Conservation (phyloP, 805 yeast genomes). For the Kazachstania africana region DNA sequence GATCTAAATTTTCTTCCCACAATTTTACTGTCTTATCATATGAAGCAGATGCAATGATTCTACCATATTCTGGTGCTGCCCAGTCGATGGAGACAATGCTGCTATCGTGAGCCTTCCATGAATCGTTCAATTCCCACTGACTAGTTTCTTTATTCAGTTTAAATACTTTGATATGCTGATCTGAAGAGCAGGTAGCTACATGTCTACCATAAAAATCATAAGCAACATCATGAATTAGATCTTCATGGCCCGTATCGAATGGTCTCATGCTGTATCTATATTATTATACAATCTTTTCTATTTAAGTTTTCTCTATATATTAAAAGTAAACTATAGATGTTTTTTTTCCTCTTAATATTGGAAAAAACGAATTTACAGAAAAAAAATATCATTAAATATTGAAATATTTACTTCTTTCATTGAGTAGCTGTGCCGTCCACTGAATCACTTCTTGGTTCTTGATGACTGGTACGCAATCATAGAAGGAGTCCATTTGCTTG, state of each 20-base stretch:
- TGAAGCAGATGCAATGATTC: constrained; percentile 75
- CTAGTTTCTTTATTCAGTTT: constrained; percentile 49
- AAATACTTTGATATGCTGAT: constrained; percentile 85
- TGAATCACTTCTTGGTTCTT: constrained; percentile 58
- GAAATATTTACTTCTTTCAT: constrained; percentile 29
- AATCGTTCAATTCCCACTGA: constrained; percentile 74
- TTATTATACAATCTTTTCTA: too few species aligned
- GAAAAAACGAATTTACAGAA: too few species aligned
- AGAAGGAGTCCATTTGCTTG: too few species aligned
- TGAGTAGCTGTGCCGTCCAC: constrained; percentile 51
- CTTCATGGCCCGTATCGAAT: constrained; percentile 85
- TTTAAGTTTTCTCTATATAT: neutral
- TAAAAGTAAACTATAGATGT: too few species aligned
- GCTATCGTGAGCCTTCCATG: constrained; percentile 94
- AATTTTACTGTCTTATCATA: constrained; percentile 81
- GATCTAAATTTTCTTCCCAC: constrained; percentile 85
- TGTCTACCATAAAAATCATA: constrained; percentile 90
- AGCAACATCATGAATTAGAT: constrained; percentile 77
- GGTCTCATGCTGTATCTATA: constrained; percentile 39
- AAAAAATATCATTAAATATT: too few species aligned
- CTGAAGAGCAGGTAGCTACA: constrained; percentile 90
- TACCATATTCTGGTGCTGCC: constrained; percentile 93
- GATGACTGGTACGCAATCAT: constrained; percentile 46
- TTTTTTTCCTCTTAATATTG: neutral
- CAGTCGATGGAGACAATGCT: constrained; percentile 72